phyloP scores from a whole-genome alignment of 805 yeast species.

The Candida cerambycidarum region DNA sequence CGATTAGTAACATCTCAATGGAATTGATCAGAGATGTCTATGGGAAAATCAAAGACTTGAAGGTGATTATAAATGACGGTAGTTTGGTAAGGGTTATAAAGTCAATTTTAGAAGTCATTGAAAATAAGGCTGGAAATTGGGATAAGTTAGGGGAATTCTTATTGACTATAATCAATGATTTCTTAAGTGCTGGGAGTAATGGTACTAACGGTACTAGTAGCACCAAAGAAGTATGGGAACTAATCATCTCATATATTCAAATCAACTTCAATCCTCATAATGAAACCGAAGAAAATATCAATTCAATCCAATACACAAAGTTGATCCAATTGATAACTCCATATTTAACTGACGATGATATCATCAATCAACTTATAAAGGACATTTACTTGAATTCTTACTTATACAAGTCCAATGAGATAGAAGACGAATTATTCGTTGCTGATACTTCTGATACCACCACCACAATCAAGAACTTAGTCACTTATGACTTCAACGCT shows the following conservation, averaged over 20 bases:
- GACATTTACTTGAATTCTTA: conserved; percentile 61
- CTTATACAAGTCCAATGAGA: conserved; percentile 55
- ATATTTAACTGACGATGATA: conserved; percentile 14
- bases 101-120: conserved; percentile 54
- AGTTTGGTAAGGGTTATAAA: conserved; percentile 46
- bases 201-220: conserved; percentile 6
- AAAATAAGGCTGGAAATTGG: conserved; percentile 54
- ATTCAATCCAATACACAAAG: conserved; percentile 38
- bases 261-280: conserved; percentile 38
- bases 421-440: conserved; percentile 38
- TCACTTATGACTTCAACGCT: conserved; percentile 43
- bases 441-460: conserved; percentile 25
- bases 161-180: conserved; percentile 29
- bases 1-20: conserved; percentile 52
- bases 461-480: conserved; percentile 38
- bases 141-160: conserved; percentile 47
- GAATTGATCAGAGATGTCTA: conserved; percentile 40
- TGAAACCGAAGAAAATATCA: conserved; percentile 41
- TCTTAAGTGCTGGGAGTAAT: conserved; percentile 20
- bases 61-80: conserved; percentile 42
- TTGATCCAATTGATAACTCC: conserved; percentile 11
- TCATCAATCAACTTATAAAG: conserved; percentile 45
- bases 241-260: conserved; percentile 41
- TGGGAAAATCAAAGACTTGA: conserved; percentile 25
- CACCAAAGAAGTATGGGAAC: conserved; percentile 34